Percentiles rank a stretch among this genome's conserved stretches.
Conservation (phyloP, 2,329 filamentous ascomycete genomes). For the Fusarium albosuccineum region DNA sequence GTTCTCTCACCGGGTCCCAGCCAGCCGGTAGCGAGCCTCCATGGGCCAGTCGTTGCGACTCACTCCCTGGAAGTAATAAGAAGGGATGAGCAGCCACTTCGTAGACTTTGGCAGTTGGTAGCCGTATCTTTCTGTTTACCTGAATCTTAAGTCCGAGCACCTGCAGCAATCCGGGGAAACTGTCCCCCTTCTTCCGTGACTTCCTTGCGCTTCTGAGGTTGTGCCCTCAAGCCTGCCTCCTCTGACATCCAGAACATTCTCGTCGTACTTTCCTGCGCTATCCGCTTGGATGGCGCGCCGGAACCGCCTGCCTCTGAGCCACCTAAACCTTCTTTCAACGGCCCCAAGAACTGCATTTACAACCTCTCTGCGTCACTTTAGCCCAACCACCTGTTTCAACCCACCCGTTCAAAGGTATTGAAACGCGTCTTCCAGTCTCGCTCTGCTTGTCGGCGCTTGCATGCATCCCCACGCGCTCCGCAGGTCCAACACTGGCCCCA, state of each 20-base stretch:
- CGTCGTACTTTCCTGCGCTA: slow-evolving; percentile 33
- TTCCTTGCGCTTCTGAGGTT: slow-evolving; percentile 8
- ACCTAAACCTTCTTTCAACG: slow-evolving; percentile 45
- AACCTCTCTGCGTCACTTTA: slow-evolving; percentile 6
- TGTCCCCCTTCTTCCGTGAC: slow-evolving; percentile 4
- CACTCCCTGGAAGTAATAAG: slow-evolving; percentile 37
- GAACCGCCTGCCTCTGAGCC: slow-evolving; percentile 29
- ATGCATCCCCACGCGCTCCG: background rate
- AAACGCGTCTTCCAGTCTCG: background rate
- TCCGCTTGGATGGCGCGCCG: slow-evolving; percentile 38
- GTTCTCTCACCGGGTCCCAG: slow-evolving; percentile 43
- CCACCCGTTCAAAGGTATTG: background rate
- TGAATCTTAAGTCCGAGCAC: slow-evolving; percentile 22
- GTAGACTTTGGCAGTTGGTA: slow-evolving; percentile 14
- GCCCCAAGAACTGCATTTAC: slow-evolving; percentile 8
- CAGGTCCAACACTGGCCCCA: background rate
- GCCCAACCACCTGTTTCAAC: slow-evolving; percentile 1
- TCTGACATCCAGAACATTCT: slow-evolving; percentile 12
- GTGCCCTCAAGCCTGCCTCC: slow-evolving; percentile 16
- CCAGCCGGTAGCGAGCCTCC: slow-evolving; percentile 41
- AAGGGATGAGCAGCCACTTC: slow-evolving; percentile 39
- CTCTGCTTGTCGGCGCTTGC: background rate
- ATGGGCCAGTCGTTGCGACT: slow-evolving; percentile 33
- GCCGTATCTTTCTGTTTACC: slow-evolving; percentile 17
- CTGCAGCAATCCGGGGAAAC: slow-evolving; percentile 8